phyloP scores from a whole-genome alignment of 305 asterid species.

The Solanum hybrid region DNA sequence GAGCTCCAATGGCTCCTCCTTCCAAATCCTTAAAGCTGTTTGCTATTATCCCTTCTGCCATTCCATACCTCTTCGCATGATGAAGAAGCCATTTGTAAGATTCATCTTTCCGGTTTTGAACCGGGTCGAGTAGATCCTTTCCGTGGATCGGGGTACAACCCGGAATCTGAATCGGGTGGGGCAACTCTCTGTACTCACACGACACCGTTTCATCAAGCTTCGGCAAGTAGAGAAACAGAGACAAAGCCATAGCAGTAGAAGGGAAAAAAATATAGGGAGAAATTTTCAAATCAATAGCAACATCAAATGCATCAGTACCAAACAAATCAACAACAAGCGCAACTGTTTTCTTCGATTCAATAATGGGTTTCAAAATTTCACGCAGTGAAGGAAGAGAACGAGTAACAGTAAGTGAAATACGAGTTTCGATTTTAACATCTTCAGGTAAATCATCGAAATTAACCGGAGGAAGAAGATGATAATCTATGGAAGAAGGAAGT shows the following conservation, averaged over 20 bases:
- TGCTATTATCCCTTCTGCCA: constrained; percentile 61
- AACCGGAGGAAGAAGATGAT: constrained; percentile 46
- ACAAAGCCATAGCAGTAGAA: constrained; percentile 50
- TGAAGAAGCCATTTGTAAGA: constrained; percentile 61
- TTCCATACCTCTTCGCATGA: constrained; percentile 32
- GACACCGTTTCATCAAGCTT: constrained; percentile 33
- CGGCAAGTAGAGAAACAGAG: constrained; percentile 41
- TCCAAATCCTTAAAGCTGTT: constrained; percentile 65
- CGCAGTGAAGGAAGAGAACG: constrained; percentile 49
- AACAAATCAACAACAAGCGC: constrained; percentile 76
- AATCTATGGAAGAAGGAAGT: constrained; percentile 34
- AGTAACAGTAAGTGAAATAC: constrained; percentile 43
- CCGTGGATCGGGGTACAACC: constrained; percentile 69
- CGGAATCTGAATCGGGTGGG: constrained; percentile 49
- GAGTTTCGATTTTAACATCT: constrained; percentile 49
- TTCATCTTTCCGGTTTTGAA: constrained; percentile 57
- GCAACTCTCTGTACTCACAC: constrained; percentile 42
- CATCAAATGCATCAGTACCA: constrained; percentile 69
- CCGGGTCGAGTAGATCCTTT: constrained; percentile 51
- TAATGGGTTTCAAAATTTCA: constrained; percentile 22
- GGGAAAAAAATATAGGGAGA: constrained; percentile 55
- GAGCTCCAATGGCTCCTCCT: constrained; percentile 34
- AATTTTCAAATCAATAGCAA: constrained; percentile 36
- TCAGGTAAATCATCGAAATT: constrained; percentile 36
- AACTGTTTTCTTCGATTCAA: constrained; percentile 8